Percentiles rank a stretch among this genome's conserved stretches.
Evolutionary conservation across 345 rosid species (phyloP).

Genomic region (Eucalyptus albens): DNA sequence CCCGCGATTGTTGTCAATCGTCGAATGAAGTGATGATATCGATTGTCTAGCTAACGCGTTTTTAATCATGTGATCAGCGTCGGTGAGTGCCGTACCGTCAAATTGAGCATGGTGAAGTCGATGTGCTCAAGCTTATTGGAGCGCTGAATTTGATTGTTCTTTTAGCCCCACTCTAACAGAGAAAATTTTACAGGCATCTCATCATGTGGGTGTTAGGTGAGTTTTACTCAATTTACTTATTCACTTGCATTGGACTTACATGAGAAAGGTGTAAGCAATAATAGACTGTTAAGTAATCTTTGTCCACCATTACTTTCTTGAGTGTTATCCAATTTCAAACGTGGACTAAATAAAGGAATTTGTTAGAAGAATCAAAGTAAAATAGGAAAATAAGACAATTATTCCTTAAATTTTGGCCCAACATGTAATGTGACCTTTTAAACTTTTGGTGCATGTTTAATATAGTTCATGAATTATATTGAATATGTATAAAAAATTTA

Average conservation of each 20-base stretch:
- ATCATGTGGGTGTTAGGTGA: not conserved
- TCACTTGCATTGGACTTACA: not conserved
- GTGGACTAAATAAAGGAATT: not conserved
- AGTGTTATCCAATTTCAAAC: not conserved
- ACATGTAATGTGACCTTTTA: accelerated
- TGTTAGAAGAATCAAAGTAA: not conserved
- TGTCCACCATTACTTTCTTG: not conserved
- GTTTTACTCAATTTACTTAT: not conserved
- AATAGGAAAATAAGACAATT: not conserved
- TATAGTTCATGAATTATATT: too few relatives aligned
- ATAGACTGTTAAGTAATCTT: not conserved
- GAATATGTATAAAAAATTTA: too few relatives aligned
- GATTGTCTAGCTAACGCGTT: not conserved
- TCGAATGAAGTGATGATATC: not conserved
- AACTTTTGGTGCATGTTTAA: accelerated
- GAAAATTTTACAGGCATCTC: not conserved
- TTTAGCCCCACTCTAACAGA: not conserved
- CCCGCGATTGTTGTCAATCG: not conserved
- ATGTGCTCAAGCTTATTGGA: not conserved
- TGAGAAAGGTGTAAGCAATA: not conserved
- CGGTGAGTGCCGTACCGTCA: not conserved
- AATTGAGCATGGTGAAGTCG: not conserved
- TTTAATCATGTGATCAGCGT: not conserved
- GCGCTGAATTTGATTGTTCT: not conserved
- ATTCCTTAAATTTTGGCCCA: accelerated